Evolutionary conservation across 352 stramenopile genomes (phyloP), one percentile per base, ranked within the genome.

Genomic region (Phytophthora nicotianae): DNA sequence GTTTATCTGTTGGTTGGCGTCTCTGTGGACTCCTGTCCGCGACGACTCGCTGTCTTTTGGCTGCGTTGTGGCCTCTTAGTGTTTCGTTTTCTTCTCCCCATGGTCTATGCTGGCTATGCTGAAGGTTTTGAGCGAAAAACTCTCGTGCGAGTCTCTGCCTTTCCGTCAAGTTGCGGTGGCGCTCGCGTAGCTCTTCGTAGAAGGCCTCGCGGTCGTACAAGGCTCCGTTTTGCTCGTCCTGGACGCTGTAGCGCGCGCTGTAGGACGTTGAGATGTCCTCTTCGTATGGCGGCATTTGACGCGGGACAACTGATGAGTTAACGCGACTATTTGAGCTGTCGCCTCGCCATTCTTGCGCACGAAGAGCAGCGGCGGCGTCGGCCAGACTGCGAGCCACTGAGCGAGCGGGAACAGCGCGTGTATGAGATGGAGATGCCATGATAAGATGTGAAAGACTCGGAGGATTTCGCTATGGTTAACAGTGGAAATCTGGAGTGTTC

Each of bases 121-220:
- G 47, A n/a, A 35, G 19, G 3, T 29, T 20, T 6, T 65, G 46
- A 13, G 19, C 45, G 35, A 58, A 70, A 29, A 62, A 50, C 23
- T 70, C 62, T 1, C 57, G 19, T 8, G 56, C 56, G 1, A 67
- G 23, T 1, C 35, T 37, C 32, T 70, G 62, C 10, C 62, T 29
- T 13, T 70, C 43, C 26, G 55, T 62, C 14, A 72, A 20, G n/a
- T 56, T 52, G 29, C 63, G 51, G 38, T 72, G 63, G n/a, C 63
- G 63, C 16, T 63, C 57, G 13, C 63, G 38, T 23, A 71, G 46
- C 19, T 71, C 50, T 38, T 42, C 57, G 57, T 67, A 71, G 20
- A 67, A 67, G 0, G 45, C 57, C 4, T 58, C 27, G 23, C 63
- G 63, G 27, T 59, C 50, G 50, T 57, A 45, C 9, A 0, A 5